Base-by-base conservation (phyloP, 306 rosid genomes). In the Cicer cuneatum region DNA sequence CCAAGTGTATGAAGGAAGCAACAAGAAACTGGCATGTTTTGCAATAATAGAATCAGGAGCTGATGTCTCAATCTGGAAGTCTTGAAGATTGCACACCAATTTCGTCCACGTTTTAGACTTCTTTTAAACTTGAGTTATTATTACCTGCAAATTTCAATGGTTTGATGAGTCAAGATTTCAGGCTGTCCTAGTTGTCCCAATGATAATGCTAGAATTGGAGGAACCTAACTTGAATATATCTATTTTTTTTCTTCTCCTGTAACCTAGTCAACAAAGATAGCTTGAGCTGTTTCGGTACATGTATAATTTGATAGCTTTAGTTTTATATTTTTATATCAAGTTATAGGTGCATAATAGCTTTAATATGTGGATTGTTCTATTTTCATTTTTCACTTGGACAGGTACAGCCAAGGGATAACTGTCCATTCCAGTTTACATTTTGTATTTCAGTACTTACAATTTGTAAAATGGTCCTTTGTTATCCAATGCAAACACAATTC, bases 1-100 rank as follows among this genome's bases (percentile, higher is more conserved):
- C 97, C 96, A 33, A 62, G 78, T 64, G 58, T 66, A 72, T 78
- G 63, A 78, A 46, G 72, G 61, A 38, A 56, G 37, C 58, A 51
- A 66, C 47, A 64, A n/a, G 42, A 47, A 56, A 49, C 79, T 15
- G 16, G 39, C 41, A 52, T 71, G 35, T 58, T 61, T 56, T 48
- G 53, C 69, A 45, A 33, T 48, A 8, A 19, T 56, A 61, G 51
- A 24, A 48, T 76, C 46, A 42, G 56, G 49, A 72, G 75, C 45
- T 58, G 6, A 10, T 64, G 29, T 73, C 39, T 53, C 66, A 33
- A 46, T 18, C 76, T 51, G 18, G 52, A 66, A 45, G 69, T 41
- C 53, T 46, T 35, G 72, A 83, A 71, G 59, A 62, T 66, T 75
- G 57, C 19, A 48, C 45, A 13, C 14, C 7, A 7, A 29, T 35